Percentiles rank a stretch among this genome's conserved stretches.
phyloP scores from a whole-genome alignment of 169 alveolate genomes.

The Plasmodium fragile region DNA sequence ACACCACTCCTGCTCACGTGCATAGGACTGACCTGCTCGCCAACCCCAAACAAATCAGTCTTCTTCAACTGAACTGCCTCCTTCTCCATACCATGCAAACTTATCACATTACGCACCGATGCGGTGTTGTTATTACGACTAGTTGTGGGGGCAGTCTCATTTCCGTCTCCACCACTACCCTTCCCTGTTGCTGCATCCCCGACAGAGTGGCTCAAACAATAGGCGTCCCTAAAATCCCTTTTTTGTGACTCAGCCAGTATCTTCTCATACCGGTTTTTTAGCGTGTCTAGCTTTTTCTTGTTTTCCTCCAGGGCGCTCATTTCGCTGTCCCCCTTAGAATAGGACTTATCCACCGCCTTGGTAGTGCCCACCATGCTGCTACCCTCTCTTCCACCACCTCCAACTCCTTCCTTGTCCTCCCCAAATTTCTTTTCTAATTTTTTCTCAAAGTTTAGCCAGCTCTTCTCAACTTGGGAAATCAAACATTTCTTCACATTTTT shows the following conservation, averaged over 20 bases:
- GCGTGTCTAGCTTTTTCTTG: conserved; percentile 26
- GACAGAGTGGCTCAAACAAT: not conserved
- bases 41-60: not conserved
- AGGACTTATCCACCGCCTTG: not conserved
- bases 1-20: not conserved
- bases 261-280: conserved; percentile 54
- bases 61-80: not conserved
- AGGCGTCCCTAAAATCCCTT: not conserved
- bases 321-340: not conserved
- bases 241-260: conserved; percentile 34
- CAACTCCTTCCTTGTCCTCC: not conserved
- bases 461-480: conserved; percentile 51
- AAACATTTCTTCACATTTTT: not conserved
- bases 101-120: not conserved
- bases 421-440: conserved; percentile 45
- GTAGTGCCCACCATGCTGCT: not conserved
- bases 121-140: not conserved
- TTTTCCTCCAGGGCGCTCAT: conserved; percentile 72
- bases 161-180: not conserved
- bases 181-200: not conserved
- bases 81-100: not conserved
- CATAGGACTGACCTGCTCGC: not conserved
- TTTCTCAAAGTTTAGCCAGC: conserved; percentile 70
- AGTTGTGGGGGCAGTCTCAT: not conserved
- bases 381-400: not conserved